A percentile compares a stretch with the other conserved stretches of the same genome.
phyloP scores from a whole-genome alignment of 805 yeast genomes.

The Tetrapisispora nanseiensis region DNA sequence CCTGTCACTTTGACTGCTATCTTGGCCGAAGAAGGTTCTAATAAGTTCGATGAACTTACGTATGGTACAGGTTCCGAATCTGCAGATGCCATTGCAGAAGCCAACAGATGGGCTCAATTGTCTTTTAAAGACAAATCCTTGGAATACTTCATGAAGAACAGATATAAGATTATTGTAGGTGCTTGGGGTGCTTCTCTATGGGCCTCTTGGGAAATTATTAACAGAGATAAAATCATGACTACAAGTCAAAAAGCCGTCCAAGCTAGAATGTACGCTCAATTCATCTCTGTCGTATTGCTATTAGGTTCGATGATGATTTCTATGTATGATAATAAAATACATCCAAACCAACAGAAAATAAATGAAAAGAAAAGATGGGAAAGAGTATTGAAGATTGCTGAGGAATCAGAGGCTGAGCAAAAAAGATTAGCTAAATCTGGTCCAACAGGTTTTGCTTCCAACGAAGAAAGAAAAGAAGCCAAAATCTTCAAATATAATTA shows the following conservation, averaged over 20 bases:
- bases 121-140: conserved; percentile 41
- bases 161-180: conserved; percentile 57
- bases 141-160: conserved; percentile 42
- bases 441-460: conserved; percentile 18
- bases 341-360: conserved; percentile 31
- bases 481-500: conserved; percentile 24
- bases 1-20: conserved; percentile 53
- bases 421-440: not conserved
- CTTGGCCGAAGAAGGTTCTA: conserved; percentile 62
- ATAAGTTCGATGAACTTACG: conserved; percentile 49
- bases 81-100: conserved; percentile 35
- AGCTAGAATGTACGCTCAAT: conserved; percentile 88
- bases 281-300: conserved; percentile 60
- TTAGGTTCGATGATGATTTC: conserved; percentile 59
- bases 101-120: conserved; percentile 42
- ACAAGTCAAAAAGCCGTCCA: conserved; percentile 73
- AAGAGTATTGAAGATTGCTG: conserved; percentile 35
- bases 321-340: conserved; percentile 52
- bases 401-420: conserved; percentile 27
- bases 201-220: conserved; percentile 68
- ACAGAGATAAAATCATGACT: conserved; percentile 66
- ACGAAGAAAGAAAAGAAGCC: conserved; percentile 32
- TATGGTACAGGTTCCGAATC: conserved; percentile 33
- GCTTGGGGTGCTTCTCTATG: conserved; percentile 75
- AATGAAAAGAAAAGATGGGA: conserved; percentile 38